phyloP scores from a whole-genome alignment of 768 basidiomycete species.

The Tulasnella sp. region DNA sequence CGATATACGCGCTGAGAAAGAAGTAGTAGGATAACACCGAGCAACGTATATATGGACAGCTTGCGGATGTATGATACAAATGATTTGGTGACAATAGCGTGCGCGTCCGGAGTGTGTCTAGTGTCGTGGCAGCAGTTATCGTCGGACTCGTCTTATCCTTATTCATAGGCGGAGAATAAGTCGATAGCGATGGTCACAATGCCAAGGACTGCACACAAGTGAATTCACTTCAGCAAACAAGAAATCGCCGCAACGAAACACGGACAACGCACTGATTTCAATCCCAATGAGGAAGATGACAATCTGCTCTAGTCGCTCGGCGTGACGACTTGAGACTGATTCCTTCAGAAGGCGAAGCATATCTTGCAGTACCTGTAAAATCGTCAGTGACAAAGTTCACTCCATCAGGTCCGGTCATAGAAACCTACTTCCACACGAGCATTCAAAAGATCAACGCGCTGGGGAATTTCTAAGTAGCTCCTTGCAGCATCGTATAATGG shows the following conservation, averaged over 20 bases:
- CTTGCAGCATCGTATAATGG: slow-evolving; percentile 90
- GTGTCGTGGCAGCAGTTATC: background rate
- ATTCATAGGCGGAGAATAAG: slow-evolving; percentile 33
- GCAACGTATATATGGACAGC: background rate
- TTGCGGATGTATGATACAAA: background rate
- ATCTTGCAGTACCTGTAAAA: slow-evolving; percentile 77
- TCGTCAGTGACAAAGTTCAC: background rate
- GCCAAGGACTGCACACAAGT: slow-evolving; percentile 54
- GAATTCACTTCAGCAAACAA: slow-evolving; percentile 26
- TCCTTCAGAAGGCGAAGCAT: slow-evolving; percentile 95
- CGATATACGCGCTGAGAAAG: background rate
- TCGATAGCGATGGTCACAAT: slow-evolving; percentile 88
- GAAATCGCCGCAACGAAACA: background rate
- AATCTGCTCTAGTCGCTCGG: slow-evolving; percentile 86
- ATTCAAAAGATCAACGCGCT: slow-evolving; percentile 86
- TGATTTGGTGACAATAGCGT: background rate
- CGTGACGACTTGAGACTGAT: slow-evolving; percentile 82
- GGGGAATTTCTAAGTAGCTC: slow-evolving; percentile 90
- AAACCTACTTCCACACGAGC: slow-evolving; percentile 76
- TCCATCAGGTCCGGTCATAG: background rate
- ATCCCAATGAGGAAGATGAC: slow-evolving; percentile 86
- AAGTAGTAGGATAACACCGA: background rate
- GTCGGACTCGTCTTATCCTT: background rate
- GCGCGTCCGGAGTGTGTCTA: background rate
- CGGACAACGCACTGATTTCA: slow-evolving; percentile 58